These are phyloP conservation scores for Hibiscus tridactylites DNA, from an alignment of 345 rosid genomes.

Conservation along the genomic window DNA sequence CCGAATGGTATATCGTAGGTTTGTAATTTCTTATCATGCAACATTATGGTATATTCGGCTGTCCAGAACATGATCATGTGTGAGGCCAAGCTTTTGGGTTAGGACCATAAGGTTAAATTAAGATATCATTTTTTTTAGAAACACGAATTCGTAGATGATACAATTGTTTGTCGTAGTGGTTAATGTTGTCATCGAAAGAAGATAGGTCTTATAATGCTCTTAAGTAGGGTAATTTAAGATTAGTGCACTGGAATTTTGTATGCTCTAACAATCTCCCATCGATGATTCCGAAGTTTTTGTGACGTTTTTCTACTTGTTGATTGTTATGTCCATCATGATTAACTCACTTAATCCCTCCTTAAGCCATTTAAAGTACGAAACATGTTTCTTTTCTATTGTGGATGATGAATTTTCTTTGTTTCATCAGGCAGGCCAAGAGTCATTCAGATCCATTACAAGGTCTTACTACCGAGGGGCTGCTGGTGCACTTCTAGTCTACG, in stretches of 20 bases:
- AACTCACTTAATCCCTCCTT: not conserved
- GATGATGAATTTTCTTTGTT: conserved; percentile 4
- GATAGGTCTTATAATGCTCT: not conserved
- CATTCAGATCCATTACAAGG: conserved; percentile 47
- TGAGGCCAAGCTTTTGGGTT: no score
- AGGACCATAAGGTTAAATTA: no score
- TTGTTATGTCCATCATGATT: not conserved
- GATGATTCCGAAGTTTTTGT: not conserved
- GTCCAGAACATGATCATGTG: not conserved
- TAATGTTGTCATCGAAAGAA: not conserved
- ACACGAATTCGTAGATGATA: not conserved
- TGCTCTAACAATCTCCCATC: not conserved
- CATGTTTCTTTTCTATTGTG: not conserved
- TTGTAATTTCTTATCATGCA: not conserved
- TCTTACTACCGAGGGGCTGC: conserved; percentile 28
- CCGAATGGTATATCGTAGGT: not conserved
- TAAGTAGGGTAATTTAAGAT: not conserved
- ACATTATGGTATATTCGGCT: not conserved
- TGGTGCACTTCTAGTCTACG: not conserved
- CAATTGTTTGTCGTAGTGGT: not conserved
- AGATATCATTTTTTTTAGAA: not conserved
- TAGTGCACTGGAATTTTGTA: not conserved
- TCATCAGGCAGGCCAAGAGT: conserved; percentile 42
- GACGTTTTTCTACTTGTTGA: not conserved
- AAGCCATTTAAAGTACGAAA: not conserved